phyloP scores from a whole-genome alignment of 2,329 filamentous ascomycete genomes.

The Aspergillus hortae region DNA sequence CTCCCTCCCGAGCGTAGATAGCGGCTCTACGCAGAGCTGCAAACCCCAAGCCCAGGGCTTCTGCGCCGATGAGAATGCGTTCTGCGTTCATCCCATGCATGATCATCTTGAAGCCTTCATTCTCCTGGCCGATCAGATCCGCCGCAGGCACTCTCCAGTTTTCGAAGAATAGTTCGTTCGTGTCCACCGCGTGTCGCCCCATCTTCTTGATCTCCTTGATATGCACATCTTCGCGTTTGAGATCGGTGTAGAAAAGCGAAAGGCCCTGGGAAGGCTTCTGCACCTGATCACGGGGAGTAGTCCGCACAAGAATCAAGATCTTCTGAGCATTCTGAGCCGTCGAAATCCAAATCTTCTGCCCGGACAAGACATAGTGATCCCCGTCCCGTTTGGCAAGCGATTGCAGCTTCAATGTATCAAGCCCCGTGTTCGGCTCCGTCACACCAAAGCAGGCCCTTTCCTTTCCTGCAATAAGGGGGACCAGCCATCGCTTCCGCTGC shows the following conservation, averaged over 20 bases:
- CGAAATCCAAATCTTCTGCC: constrained; percentile 46
- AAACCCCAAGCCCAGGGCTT: constrained; percentile 45
- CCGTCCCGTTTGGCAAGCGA: constrained; percentile 34
- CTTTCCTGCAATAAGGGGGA: constrained; percentile 38
- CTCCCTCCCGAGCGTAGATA: constrained; percentile 47
- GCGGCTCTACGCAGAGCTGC: constrained; percentile 42
- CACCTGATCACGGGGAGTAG: constrained; percentile 40
- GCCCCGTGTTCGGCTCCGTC: constrained; percentile 43
- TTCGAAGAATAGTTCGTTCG: constrained; percentile 45
- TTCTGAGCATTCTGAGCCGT: constrained; percentile 45
- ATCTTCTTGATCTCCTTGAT: constrained; percentile 47
- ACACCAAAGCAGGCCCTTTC: constrained; percentile 44
- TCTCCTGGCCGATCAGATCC: constrained; percentile 42
- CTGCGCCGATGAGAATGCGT: constrained; percentile 34
- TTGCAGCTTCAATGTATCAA: constrained; percentile 42
- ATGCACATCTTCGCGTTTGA: constrained; percentile 34
- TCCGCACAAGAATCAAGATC: constrained; percentile 42
- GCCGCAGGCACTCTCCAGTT: constrained; percentile 38
- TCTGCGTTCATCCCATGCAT: constrained; percentile 40
- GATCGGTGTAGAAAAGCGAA: constrained; percentile 45
- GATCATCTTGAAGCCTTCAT: constrained; percentile 46
- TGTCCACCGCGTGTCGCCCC: constrained; percentile 44
- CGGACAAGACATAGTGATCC: constrained; percentile 35
- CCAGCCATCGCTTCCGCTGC: constrained; percentile 40
- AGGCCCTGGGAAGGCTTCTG: constrained; percentile 42